phyloP scores from a whole-genome alignment of 306 rosid genomes.

The Castanea sativa region DNA sequence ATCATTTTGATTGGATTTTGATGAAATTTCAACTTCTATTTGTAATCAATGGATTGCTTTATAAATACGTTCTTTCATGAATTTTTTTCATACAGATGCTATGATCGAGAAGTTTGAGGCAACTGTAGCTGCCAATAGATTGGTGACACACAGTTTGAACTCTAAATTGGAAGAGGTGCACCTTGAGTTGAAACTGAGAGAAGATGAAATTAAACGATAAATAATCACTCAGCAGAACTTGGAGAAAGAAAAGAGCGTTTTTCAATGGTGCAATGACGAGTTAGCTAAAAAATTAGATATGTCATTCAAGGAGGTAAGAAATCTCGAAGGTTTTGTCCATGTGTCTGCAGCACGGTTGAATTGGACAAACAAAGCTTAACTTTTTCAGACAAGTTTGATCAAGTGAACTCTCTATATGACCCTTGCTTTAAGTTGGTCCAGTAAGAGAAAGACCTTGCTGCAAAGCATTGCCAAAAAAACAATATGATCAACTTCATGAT shows the following conservation, averaged over 20 bases:
- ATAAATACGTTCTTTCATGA: not conserved
- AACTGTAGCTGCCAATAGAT: conserved; percentile 48
- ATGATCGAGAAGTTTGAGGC: conserved; percentile 63
- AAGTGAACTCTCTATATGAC: conserved; percentile 58
- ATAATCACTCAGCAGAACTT: conserved; percentile 36
- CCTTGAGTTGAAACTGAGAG: conserved; percentile 38
- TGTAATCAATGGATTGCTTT: conserved; percentile 1
- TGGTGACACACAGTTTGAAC: conserved; percentile 51
- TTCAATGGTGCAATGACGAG: conserved; percentile 48
- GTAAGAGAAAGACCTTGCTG: conserved; percentile 58
- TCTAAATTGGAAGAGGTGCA: conserved; percentile 55
- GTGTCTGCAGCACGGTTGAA: conserved; percentile 46
- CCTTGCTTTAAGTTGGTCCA: conserved; percentile 63
- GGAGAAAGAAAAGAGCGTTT: conserved; percentile 57
- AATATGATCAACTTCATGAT: conserved; percentile 48
- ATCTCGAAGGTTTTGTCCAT: conserved; percentile 54
- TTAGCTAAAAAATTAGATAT: conserved; percentile 47
- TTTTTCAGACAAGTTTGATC: conserved; percentile 61
- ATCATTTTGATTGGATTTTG: not conserved
- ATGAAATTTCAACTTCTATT: not conserved
- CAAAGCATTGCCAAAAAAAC: conserved; percentile 49
- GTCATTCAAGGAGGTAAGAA: conserved; percentile 56
- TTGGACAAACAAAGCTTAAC: conserved; percentile 61
- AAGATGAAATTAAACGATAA: too few relatives aligned
- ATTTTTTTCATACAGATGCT: conserved; percentile 53